Percentiles rank a stretch among this genome's conserved stretches.
Conservation (phyloP, 2,329 filamentous ascomycete genomes). For the Colletotrichum gloeosporioides region DNA sequence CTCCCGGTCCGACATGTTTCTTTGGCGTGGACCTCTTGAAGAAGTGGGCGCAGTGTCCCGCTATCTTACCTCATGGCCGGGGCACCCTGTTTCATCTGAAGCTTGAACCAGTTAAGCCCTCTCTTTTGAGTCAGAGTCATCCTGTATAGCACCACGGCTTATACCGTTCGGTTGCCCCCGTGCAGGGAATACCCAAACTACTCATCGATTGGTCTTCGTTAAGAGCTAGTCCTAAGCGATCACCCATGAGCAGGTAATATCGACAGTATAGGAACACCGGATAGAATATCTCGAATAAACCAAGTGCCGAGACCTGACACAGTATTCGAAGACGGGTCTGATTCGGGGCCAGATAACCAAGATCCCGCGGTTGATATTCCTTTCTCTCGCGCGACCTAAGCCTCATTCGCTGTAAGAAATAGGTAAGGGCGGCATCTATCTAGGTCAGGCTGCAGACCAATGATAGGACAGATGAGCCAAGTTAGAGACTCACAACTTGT, state of each 20-base stretch:
- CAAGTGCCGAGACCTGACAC: not conserved
- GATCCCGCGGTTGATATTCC: not conserved
- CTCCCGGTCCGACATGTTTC: not conserved
- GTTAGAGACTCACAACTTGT: not conserved
- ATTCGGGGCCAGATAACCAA: too few relatives aligned
- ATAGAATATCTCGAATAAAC: not conserved
- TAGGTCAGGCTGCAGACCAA: not conserved
- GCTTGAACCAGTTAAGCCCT: not conserved
- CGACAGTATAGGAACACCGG: not conserved
- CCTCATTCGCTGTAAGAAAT: not conserved
- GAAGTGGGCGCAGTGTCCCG: not conserved
- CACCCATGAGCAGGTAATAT: not conserved
- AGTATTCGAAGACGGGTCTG: not conserved
- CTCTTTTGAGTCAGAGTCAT: not conserved
- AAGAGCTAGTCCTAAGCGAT: not conserved
- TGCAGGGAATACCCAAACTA: not conserved
- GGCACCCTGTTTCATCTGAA: conserved; percentile 15
- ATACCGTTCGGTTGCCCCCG: not conserved
- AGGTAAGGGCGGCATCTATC: not conserved
- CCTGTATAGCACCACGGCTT: not conserved
- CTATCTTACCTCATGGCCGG: not conserved
- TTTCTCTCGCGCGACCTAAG: not conserved
- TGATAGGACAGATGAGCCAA: not conserved
- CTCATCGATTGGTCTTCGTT: not conserved
- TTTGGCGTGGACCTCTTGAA: not conserved